These are phyloP conservation scores for Macaranga tanarius DNA, from an alignment of 441 rosid genomes.

Conservation along the genomic window DNA sequence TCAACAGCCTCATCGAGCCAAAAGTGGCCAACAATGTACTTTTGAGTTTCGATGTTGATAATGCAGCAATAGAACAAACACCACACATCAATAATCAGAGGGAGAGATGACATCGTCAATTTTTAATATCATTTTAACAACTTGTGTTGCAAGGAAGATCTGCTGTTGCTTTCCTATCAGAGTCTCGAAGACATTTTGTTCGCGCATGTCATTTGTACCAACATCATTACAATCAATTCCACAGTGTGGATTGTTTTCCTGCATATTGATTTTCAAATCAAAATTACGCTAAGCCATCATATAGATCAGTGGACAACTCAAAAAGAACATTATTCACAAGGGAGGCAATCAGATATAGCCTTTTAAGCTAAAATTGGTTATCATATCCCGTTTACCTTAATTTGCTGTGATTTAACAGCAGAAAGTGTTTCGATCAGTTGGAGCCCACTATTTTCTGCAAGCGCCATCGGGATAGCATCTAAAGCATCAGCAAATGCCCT, in stretches of 20 bases:
- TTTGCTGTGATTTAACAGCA: constrained; percentile 90
- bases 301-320: not conserved
- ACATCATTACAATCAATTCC: constrained; percentile 97
- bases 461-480: constrained; percentile 91
- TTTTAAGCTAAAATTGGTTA: not conserved
- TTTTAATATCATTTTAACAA: constrained; percentile 95
- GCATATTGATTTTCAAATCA: constrained; percentile 20
- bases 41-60: not conserved
- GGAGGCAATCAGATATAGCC: not conserved
- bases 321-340: not conserved
- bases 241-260: constrained; percentile 79
- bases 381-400: constrained; percentile 50
- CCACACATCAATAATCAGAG: constrained; percentile 54
- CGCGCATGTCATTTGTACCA: constrained; percentile 90
- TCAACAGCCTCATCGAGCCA: not conserved
- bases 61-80: not conserved
- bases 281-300: not conserved
- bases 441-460: constrained; percentile 94
- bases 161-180: constrained; percentile 98
- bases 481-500: constrained; percentile 94
- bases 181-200: constrained; percentile 90
- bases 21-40: constrained; percentile 14
- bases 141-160: constrained; percentile 93
- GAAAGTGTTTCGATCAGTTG: constrained; percentile 94
- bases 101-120: constrained; percentile 98